Conservation (phyloP, 1,139 yeast genomes). For the Yamadazyma atmosphaerica region DNA sequence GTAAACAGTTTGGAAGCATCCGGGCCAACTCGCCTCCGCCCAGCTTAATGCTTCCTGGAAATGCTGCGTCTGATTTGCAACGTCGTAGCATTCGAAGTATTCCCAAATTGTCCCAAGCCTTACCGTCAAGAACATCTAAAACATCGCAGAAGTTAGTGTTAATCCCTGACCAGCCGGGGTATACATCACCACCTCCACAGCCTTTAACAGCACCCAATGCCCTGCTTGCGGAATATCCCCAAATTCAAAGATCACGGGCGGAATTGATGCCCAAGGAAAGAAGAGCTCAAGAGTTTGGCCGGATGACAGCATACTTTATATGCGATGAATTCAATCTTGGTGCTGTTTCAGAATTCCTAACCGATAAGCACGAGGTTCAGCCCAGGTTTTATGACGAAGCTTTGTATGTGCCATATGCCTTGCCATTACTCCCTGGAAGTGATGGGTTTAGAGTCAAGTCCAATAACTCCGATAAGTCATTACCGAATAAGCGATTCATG, state of each 20-base stretch:
- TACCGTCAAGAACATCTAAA: slow-evolving; percentile 86
- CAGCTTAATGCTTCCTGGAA: slow-evolving; percentile 9
- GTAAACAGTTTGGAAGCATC: slow-evolving; percentile 10
- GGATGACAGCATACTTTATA: slow-evolving; percentile 89
- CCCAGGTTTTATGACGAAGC: slow-evolving; percentile 91
- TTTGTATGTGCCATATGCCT: slow-evolving; percentile 81
- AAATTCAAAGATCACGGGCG: slow-evolving; percentile 58
- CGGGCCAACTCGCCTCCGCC: slow-evolving; percentile 17
- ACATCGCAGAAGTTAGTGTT: slow-evolving; percentile 82
- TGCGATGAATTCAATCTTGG: slow-evolving; percentile 77
- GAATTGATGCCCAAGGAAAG: slow-evolving; percentile 69
- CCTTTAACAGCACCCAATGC: slow-evolving; percentile 13
- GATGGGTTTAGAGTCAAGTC: slow-evolving; percentile 84
- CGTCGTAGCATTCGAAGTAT: slow-evolving; percentile 38
- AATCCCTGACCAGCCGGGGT: slow-evolving; percentile 65
- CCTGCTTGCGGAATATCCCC: slow-evolving; percentile 25
- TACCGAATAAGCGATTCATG: slow-evolving; percentile 62
- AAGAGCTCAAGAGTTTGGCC: slow-evolving; percentile 67
- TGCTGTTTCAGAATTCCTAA: slow-evolving; percentile 62
- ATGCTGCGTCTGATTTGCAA: slow-evolving; percentile 5
- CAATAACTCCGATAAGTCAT: slow-evolving; percentile 65
- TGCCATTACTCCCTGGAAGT: slow-evolving; percentile 85
- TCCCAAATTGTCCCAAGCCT: slow-evolving; percentile 61
- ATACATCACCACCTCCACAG: slow-evolving; percentile 16
- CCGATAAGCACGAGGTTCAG: slow-evolving; percentile 72